Base-by-base conservation (phyloP, 192 early-diverging fungal species). In the Jimgerdemannia flammicorona region DNA sequence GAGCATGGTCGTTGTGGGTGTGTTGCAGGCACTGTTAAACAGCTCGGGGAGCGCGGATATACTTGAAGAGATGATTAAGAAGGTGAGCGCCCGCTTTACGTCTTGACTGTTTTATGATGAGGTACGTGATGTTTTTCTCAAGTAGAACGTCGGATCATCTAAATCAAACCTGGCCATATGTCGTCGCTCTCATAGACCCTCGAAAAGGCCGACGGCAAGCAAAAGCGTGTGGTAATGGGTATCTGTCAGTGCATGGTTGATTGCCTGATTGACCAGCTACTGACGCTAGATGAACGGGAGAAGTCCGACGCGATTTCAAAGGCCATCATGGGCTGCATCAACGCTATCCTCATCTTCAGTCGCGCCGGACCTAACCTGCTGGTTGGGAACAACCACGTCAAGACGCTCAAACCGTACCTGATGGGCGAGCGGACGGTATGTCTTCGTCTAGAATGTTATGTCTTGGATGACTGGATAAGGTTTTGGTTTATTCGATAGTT, bases 201-300 rank as follows among this genome's bases (percentile, higher is more conserved):
- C 29, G 78, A 77, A 29, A 76, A 77, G 17, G 18, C 41, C 2
- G 90, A 91, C 43, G 80, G 75, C 4, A 87, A 87, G 8, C 74
- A 78, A 10, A 74, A 65, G 70, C 44, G 66, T 11, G 80, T 84
- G 68, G 82, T 91, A 18, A 54, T 87, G 70, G 79, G 82, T 44
- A 85, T 93, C 17, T 86, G 89, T 29, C 84, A 86, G 41, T 88
- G 85, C 71, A 83, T 94, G 44, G 90, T 95, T 9, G 93, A 96
- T 71, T 90, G 91, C 54, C 81, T 95, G 0, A 85, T 93, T 78
- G 94, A 95, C 42, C 85, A 86, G 66, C 79, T 95, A 44, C 80
- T 95, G 54, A 79, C 77, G 14, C 81, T 90, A 2, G 92, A 96
- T 41, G 92, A 94, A 70, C 71, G 77, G 42, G 80, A 63, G 3